Conservation (phyloP, 345 rosid species). For the Salix caprea region DNA sequence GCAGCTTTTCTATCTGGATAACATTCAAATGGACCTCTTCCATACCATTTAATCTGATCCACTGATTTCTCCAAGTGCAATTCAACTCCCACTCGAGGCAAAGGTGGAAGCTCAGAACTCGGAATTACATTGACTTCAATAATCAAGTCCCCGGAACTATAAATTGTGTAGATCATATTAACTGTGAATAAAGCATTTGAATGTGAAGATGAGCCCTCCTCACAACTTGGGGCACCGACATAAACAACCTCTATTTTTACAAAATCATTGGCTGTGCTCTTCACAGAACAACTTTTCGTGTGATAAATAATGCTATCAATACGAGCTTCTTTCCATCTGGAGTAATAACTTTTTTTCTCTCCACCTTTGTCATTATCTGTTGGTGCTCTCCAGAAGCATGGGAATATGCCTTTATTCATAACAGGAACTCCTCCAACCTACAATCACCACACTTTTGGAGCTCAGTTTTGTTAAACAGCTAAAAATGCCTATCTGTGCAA, state of each 20-base stretch:
- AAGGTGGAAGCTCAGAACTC: constrained; percentile 67
- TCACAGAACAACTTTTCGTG: constrained; percentile 59
- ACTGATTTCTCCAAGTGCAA: constrained; percentile 63
- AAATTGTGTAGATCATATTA: constrained; percentile 50
- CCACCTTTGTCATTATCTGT: constrained; percentile 98
- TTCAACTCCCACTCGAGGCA: constrained; percentile 87
- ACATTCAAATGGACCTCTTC: constrained; percentile 96
- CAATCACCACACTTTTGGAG: constrained; percentile 10
- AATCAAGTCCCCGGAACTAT: constrained; percentile 74
- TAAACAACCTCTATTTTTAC: constrained; percentile 53
- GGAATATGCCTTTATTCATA: constrained; percentile 64
- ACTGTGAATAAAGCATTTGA: constrained; percentile 49
- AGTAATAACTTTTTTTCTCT: constrained; percentile 59
- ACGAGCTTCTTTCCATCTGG: constrained; percentile 76
- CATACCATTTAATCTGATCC: constrained; percentile 77
- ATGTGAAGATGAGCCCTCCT: constrained; percentile 24
- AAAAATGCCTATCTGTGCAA: neutral
- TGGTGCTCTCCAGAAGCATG: constrained; percentile 97
- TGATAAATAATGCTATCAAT: constrained; percentile 47
- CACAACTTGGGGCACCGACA: constrained; percentile 34
- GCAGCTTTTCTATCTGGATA: constrained; percentile 97
- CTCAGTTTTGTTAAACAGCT: neutral
- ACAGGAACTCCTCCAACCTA: constrained; percentile 72
- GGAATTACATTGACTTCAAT: constrained; percentile 61
- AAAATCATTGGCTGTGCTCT: constrained; percentile 32